These are phyloP conservation scores for Vinca minor DNA, from an alignment of 257 asterid genomes.

Conservation along the genomic window DNA sequence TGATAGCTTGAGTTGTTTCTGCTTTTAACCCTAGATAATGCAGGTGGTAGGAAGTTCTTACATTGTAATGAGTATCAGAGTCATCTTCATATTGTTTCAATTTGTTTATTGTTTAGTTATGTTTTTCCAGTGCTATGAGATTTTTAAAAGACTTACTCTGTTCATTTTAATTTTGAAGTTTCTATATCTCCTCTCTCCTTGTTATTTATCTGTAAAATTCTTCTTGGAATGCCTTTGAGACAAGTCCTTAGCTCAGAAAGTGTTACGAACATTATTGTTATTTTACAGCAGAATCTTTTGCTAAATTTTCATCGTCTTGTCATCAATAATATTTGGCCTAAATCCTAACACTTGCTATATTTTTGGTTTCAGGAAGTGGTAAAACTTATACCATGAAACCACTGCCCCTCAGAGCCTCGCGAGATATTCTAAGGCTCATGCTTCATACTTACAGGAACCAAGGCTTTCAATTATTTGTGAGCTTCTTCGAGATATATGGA, in stretches of 20 bases:
- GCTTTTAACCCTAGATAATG: background rate
- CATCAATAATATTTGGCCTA: background rate
- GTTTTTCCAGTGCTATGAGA: background rate
- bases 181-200: background rate
- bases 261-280: background rate
- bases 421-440: conserved; percentile 90
- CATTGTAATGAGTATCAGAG: background rate
- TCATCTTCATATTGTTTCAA: conserved; percentile 4
- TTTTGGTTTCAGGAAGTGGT: conserved; percentile 73
- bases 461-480: conserved; percentile 79
- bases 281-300: background rate
- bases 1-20: background rate
- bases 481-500: conserved; percentile 97
- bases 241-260: background rate
- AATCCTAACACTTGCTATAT: conserved; percentile 3
- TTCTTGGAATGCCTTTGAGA: background rate
- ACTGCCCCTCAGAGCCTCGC: conserved; percentile 82
- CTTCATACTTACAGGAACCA: conserved; percentile 91
- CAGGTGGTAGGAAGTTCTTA: background rate
- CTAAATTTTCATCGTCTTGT: background rate
- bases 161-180: background rate
- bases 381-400: conserved; percentile 98
- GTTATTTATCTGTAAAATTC: background rate
- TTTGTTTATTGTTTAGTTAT: background rate
- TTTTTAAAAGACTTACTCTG: background rate